Percentiles rank a stretch among this genome's conserved stretches.
Evolutionary conservation across 805 yeast species (phyloP).

Genomic region (Zygotorulaspora florentina): DNA sequence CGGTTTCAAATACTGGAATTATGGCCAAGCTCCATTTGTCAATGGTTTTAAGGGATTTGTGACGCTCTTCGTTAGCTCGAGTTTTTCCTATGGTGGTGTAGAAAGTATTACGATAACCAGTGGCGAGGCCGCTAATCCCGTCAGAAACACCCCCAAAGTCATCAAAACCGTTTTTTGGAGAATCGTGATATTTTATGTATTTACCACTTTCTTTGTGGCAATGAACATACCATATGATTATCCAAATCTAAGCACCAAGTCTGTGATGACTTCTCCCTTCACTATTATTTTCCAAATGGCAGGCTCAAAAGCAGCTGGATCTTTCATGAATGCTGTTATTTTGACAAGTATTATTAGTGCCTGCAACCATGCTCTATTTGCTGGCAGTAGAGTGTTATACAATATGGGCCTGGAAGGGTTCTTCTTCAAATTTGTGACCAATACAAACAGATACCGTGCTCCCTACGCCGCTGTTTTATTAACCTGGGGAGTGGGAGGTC

Average conservation of each 20-base stretch:
- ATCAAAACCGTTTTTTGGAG: conserved; percentile 56
- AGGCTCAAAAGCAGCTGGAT: conserved; percentile 48
- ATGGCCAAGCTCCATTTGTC: conserved; percentile 52
- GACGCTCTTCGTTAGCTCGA: conserved; percentile 46
- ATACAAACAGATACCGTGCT: conserved; percentile 40
- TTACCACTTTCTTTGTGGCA: conserved; percentile 55
- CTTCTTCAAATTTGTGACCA: conserved; percentile 32
- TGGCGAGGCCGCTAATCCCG: conserved; percentile 57
- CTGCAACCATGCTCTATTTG: conserved; percentile 51
- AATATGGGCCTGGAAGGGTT: conserved; percentile 49
- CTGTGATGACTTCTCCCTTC: conserved; percentile 42
- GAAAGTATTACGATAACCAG: conserved; percentile 46
- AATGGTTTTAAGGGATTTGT: conserved; percentile 52
- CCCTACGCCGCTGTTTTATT: conserved; percentile 48
- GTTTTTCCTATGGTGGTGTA: conserved; percentile 49
- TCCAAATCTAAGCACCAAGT: conserved; percentile 37
- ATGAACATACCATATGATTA: conserved; percentile 57
- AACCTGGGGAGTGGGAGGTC: conserved; percentile 53
- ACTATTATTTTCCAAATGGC: conserved; percentile 48
- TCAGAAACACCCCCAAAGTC: conserved; percentile 56
- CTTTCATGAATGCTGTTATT: conserved; percentile 51
- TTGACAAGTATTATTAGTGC: conserved; percentile 53
- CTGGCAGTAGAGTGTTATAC: conserved; percentile 47
- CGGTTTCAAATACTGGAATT: conserved; percentile 54
- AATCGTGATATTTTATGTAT: conserved; percentile 52